A percentile compares a stretch with the other conserved stretches of the same genome.
Conservation (phyloP, 768 basidiomycete species). For the Tylopilus intermedius region DNA sequence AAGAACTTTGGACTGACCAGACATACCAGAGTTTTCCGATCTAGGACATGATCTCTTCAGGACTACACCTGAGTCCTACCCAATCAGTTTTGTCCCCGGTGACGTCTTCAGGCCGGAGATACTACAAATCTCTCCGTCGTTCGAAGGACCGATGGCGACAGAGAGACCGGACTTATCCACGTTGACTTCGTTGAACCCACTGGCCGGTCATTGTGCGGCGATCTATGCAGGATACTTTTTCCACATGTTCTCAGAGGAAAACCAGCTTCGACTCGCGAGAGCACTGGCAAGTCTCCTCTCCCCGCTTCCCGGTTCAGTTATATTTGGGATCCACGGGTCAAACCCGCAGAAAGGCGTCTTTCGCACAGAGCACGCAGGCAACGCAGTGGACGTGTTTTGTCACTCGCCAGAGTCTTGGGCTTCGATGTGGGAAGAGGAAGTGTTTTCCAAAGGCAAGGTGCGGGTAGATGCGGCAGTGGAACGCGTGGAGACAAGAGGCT, state of each 20-base stretch:
- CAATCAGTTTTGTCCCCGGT: slow-evolving; percentile 48
- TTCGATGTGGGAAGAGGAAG: slow-evolving; percentile 22
- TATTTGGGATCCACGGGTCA: background rate
- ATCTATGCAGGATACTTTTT: slow-evolving; percentile 43
- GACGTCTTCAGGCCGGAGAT: slow-evolving; percentile 35
- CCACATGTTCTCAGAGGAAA: slow-evolving; percentile 23
- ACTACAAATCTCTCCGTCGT: slow-evolving; percentile 33
- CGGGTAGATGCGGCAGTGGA: no score
- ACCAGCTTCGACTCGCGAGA: slow-evolving; percentile 23
- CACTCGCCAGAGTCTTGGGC: slow-evolving; percentile 27
- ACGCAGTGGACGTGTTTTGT: background rate
- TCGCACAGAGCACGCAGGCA: background rate
- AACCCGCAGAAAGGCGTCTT: background rate
- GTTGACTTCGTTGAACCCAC: slow-evolving; percentile 41
- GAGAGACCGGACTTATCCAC: slow-evolving; percentile 26
- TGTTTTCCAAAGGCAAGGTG: no score
- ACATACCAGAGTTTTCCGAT: slow-evolving; percentile 46
- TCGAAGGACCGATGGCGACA: slow-evolving; percentile 19
- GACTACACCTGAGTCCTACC: slow-evolving; percentile 47
- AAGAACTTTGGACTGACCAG: background rate
- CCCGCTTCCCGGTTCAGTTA: slow-evolving; percentile 14
- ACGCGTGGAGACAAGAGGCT: no score
- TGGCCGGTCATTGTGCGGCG: slow-evolving; percentile 44
- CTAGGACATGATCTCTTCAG: slow-evolving; percentile 58
- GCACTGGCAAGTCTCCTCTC: slow-evolving; percentile 26